A percentile compares a stretch with the other conserved stretches of the same genome.
These are phyloP conservation scores for Artomyces pyxidatus DNA, from an alignment of 768 basidiomycete species.

Conservation along the genomic window DNA sequence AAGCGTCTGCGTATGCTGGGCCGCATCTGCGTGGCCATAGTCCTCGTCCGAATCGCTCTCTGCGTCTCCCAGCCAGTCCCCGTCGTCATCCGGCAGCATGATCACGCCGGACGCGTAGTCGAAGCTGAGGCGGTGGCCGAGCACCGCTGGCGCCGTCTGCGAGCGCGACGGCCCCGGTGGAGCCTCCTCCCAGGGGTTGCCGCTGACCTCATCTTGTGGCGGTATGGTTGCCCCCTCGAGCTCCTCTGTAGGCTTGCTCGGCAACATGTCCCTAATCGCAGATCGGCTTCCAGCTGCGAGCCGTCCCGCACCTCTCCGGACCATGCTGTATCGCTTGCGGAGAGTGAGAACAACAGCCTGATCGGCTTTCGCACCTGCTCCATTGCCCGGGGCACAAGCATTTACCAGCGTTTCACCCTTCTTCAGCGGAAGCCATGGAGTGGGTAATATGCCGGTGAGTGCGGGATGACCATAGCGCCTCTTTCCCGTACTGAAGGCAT, in stretches of 20 bases:
- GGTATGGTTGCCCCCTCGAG: background rate
- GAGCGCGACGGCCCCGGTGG: constrained; percentile 25
- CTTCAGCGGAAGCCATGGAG: constrained; percentile 91
- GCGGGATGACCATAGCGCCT: constrained; percentile 93
- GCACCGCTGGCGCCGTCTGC: constrained; percentile 10
- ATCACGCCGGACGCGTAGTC: constrained; percentile 86
- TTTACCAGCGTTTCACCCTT: constrained; percentile 74
- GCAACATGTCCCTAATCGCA: constrained; percentile 6
- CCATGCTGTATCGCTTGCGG: constrained; percentile 57
- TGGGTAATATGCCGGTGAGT: constrained; percentile 84
- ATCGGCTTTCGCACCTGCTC: constrained; percentile 28
- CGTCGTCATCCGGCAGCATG: constrained; percentile 64
- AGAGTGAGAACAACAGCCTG: constrained; percentile 79
- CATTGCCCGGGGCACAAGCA: constrained; percentile 28
- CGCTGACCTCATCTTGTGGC: constrained; percentile 3
- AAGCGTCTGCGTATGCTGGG: constrained; percentile 35
- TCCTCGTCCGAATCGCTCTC: constrained; percentile 41
- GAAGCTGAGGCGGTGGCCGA: constrained; percentile 67
- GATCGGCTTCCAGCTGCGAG: background rate
- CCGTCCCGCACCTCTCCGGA: constrained; percentile 28
- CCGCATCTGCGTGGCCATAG: constrained; percentile 29
- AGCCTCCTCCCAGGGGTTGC: constrained; percentile 62
- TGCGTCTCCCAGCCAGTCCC: constrained; percentile 45
- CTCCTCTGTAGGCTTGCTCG: constrained; percentile 11
- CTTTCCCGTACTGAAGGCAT: constrained; percentile 78